Evolutionary conservation across 2,329 filamentous ascomycete genomes (phyloP).

Genomic region (Colletotrichum costaricense): DNA sequence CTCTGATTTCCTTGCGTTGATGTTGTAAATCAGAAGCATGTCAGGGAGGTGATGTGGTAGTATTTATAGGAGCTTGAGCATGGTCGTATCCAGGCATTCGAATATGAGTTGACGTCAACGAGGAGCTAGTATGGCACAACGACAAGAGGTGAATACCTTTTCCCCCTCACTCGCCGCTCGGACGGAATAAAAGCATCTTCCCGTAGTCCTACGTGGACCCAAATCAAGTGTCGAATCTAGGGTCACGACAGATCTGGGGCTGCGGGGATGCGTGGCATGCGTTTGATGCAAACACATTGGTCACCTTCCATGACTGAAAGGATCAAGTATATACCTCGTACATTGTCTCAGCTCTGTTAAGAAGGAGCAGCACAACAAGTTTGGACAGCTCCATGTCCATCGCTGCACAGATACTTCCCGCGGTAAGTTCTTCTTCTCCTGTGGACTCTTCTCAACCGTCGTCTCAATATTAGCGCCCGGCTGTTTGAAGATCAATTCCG

Average conservation of each 20-base stretch:
- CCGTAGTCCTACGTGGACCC: not conserved
- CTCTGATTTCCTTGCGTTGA: too few species aligned
- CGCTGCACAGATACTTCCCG: too few species aligned
- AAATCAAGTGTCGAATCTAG: not conserved
- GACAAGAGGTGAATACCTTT: not conserved
- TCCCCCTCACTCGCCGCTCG: not conserved
- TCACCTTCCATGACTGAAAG: not conserved
- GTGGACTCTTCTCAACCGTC: too few species aligned
- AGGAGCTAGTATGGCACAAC: not conserved
- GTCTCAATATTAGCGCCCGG: not conserved
- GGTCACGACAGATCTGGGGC: not conserved
- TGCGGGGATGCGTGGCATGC: not conserved
- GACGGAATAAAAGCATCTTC: not conserved
- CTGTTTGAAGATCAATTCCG: not conserved
- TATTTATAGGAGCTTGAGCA: not conserved
- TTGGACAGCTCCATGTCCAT: not conserved
- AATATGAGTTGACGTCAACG: not conserved
- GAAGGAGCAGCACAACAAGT: not conserved
- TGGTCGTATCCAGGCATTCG: too few species aligned
- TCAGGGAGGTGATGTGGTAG: not conserved
- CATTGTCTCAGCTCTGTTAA: not conserved
- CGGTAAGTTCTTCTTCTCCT: too few species aligned
- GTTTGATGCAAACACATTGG: not conserved
- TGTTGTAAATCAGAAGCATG: too few species aligned
- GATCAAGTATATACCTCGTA: not conserved